Base-by-base conservation (phyloP, 139 green algal species). In the Chlamydomonas asymmetrica region DNA sequence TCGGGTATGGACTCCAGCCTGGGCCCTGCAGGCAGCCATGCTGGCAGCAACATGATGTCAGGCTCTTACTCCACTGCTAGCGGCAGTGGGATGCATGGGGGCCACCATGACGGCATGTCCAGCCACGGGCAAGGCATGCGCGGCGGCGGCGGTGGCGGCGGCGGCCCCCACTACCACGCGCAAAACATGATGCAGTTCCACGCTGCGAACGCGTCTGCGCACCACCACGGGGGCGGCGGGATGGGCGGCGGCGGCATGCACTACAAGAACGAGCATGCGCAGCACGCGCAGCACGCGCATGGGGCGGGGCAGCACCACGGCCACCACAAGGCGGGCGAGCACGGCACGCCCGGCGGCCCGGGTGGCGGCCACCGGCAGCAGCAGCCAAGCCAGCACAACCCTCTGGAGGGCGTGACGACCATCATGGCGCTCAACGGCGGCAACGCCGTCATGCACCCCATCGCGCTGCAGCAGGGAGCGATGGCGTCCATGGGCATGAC, bases 381-480 rank as follows among this genome's bases (percentile, higher is more conserved):
- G 38, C 31, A 70, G 3, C 18, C 45, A 16, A 38, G 59, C 57
- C 40, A 61, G 29, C 34, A 68, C 27, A 9, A 10, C 9, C 59
- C 31, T 6, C 13, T 52, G 38, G 48, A 6, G 70, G 70, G 3
- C 2, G 10, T 7, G 41, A 25, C 39, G 56, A 76, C 7, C 70
- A 76, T 57, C 70, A 76, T 38, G 5, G 31, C 31, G 54, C 22
- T 5, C 8, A 20, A 6, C 32, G 66, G 45, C 25, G n/a, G 29
- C 18, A 25, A 48, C 32, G 45, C 59, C 31, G 71, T 57, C 1
- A 34, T 77, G 59, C 71, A 77, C 71, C 71, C 59, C 10, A 57
- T 59, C 43, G 59, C 71, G 71, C 71, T 59, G 43, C 70, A 56
- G 43, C 70, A 75, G 56, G 69, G 39, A 40, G 40, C 70, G 13